Evolutionary conservation across 75 land plant species (phyloP).

Genomic region (Pinus taeda): DNA sequence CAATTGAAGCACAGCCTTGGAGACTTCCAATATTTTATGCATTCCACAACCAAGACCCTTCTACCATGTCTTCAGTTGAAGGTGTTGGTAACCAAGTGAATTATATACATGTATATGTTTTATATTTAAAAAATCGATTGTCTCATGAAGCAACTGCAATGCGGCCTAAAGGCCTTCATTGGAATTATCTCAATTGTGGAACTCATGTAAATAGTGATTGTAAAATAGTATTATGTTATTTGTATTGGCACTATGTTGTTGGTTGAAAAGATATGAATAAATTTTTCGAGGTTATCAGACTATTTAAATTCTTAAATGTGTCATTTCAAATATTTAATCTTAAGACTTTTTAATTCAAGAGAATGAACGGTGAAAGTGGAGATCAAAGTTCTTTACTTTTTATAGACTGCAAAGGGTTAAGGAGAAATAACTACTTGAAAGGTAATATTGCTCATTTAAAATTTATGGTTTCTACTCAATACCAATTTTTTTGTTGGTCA

Average conservation of each 20-base stretch:
- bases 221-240: background rate
- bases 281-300: background rate
- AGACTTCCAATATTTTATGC: background rate
- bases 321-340: background rate
- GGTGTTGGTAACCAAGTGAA: background rate
- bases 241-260: background rate
- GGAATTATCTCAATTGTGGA: background rate
- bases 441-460: constrained; percentile 3
- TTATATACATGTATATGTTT: too few species aligned
- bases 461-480: background rate
- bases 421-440: background rate
- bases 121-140: background rate
- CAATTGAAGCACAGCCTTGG: background rate
- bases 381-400: constrained; percentile 9
- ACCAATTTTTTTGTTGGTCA: background rate
- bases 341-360: constrained; percentile 12
- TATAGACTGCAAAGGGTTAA: background rate
- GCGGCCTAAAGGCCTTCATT: background rate
- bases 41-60: background rate
- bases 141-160: background rate
- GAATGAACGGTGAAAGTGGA: background rate
- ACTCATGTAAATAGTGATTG: background rate
- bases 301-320: background rate
- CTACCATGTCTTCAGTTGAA: background rate
- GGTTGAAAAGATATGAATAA: background rate